Evolutionary conservation across 2,329 filamentous ascomycete genomes (phyloP).

Genomic region (Calonectria leucothoes): DNA sequence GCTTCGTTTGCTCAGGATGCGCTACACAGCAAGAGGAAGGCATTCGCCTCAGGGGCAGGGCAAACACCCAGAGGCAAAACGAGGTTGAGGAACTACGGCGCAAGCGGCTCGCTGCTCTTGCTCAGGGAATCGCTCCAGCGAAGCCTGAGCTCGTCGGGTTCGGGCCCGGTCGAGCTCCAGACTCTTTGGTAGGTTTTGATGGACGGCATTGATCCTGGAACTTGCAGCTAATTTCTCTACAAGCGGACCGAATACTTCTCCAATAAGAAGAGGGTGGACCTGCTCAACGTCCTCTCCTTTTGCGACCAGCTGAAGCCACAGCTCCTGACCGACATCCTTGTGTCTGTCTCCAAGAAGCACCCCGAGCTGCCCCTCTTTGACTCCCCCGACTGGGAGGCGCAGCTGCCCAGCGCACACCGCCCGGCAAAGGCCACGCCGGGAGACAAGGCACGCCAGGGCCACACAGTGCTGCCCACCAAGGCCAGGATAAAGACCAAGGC

Average conservation of each 20-base stretch:
- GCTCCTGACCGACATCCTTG: slow-evolving; percentile 54
- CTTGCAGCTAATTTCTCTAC: background rate
- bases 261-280: slow-evolving; percentile 49
- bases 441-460: slow-evolving; percentile 45
- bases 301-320: slow-evolving; percentile 55
- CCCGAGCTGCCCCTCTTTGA: slow-evolving; percentile 56
- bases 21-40: slow-evolving; percentile 15
- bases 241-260: slow-evolving; percentile 55
- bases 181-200: slow-evolving; percentile 48
- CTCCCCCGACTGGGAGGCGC: slow-evolving; percentile 53
- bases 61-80: slow-evolving; percentile 31
- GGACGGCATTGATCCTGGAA: background rate
- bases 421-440: slow-evolving; percentile 25
- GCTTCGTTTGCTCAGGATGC: slow-evolving; percentile 38
- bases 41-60: slow-evolving; percentile 24
- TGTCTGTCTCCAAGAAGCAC: slow-evolving; percentile 56
- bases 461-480: slow-evolving; percentile 41
- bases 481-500: slow-evolving; percentile 46
- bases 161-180: slow-evolving; percentile 47
- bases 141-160: slow-evolving; percentile 55
- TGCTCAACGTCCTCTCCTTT: slow-evolving; percentile 54
- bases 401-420: slow-evolving; percentile 28
- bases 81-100: slow-evolving; percentile 47
- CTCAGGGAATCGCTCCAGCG: slow-evolving; percentile 46
- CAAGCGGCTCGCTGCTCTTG: slow-evolving; percentile 47